Base-by-base conservation (phyloP, 1,284 basidiomycete species). In the Inonotus hispidus region DNA sequence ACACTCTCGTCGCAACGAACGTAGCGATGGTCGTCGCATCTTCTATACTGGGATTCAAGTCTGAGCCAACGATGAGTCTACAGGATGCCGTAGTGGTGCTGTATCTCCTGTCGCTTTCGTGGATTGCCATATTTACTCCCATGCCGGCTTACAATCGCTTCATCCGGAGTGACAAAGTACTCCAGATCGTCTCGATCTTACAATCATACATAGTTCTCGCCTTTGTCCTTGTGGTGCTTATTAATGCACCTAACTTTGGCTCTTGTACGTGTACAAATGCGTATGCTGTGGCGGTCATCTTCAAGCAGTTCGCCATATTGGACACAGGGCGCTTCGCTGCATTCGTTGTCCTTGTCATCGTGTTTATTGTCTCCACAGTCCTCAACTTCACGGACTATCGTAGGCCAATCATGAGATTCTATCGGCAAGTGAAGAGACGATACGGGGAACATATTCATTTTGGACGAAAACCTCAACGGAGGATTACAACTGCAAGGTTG, bases 1-100 rank as follows among this genome's bases (percentile, higher is more conserved):
- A 67, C 52, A 71, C 70, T 0, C 63, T 71, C 16, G 61, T 71
- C 23, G 64, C 64, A n/a, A 71, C 69, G n/a, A 71, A 71, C 53
- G 66, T 69, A 16, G 69, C 68, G 8, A 66, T 70, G 66, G 67
- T 64, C 3, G 66, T 70, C 1, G 68, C 69, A 10, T 63, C 69
- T 14, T 61, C 71, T 29, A 69, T 71, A 16, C 49, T 71, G 8
- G 68, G 69, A 16, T 66, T 71, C 21, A 66, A 67, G 55, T 52
- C 64, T 6, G 35, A 41, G 0, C 66, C 70, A 13, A 66, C 68
- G 56, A 69, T 71, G 7, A 69, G 65, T 58, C 65, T 71, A 39
- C 70, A 71, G 14, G 70, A 71, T n/a, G 60, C 54, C 41, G 39
- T 61, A 27, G 47, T 61, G 10, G 60, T 61, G 2, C 29, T 61